Base-by-base conservation (phyloP, 257 asterid genomes). In the Leonotis leonurus region DNA sequence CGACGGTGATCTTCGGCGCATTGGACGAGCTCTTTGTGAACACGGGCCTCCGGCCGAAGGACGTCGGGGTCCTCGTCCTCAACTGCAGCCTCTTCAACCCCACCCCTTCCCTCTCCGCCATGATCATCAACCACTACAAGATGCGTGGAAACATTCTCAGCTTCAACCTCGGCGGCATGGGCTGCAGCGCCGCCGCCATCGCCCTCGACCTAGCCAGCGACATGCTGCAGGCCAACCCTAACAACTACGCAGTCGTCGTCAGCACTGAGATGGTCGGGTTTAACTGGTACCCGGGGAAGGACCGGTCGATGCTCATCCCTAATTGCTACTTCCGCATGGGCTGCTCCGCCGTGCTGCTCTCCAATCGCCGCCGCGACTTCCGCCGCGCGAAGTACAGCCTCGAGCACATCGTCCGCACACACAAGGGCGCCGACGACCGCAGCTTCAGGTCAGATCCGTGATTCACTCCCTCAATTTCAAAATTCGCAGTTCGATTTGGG, bases 41-140 rank as follows among this genome's bases (percentile, higher is more conserved):
- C 62, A 64, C 88, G 0, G 58, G 50, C 10, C 73, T 92, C 53
- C 85, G 91, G 2, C 88, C 97, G 0, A 92, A 87, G 13, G 99
- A 92, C 77, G 84, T 92, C 5, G 99, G 99, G 0, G 50, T 92
- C 30, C 74, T 92, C 8, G 95, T 92, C 17, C 87, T 92, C 52
- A 92, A 89, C 36, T 92, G 99, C 81, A 89, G 97, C 77, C 79
- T 92, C 50, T 92, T 92, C 83, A 92, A 92, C 53, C 99, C 99
- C 17, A 92, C 99, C 3, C 99, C 99, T 2, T 92, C 99, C n/a
- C 91, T 92, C 12, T 92, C 99, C 20, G 99, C 99, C 32, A 86
- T 92, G 97, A 70, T 92, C 3, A 89, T 92, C 75, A 92, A 92
- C 73, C 95, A 87, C 78, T 92, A 89, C 50, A 92, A 87, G 62